Evolutionary conservation across 768 basidiomycete species (phyloP).

Genomic region (Pilatotrama ljubarskyi): DNA sequence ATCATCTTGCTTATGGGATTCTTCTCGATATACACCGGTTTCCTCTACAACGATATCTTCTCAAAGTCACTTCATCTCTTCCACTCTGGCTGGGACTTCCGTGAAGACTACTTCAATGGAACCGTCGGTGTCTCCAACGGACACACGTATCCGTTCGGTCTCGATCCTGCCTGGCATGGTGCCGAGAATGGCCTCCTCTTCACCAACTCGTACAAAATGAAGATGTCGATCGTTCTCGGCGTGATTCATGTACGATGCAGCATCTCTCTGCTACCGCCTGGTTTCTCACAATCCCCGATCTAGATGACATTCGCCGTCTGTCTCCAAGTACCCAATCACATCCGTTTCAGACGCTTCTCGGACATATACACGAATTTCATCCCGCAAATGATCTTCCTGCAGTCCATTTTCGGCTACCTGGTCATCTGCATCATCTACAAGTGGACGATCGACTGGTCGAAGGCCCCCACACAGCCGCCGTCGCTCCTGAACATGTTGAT

Average conservation of each 20-base stretch:
- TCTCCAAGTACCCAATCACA: slow-evolving; percentile 92
- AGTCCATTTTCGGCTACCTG: slow-evolving; percentile 97
- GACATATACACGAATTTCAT: slow-evolving; percentile 96
- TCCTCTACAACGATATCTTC: slow-evolving; percentile 99
- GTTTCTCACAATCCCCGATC: neutral
- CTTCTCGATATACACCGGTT: slow-evolving; percentile 94
- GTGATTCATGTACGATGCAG: slow-evolving; percentile 81
- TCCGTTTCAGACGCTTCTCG: slow-evolving; percentile 84
- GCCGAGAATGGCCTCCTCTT: slow-evolving; percentile 91
- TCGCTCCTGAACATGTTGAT: slow-evolving; percentile 96
- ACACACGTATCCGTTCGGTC: slow-evolving; percentile 84
- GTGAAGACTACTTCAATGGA: slow-evolving; percentile 44
- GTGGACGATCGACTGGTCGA: slow-evolving; percentile 92
- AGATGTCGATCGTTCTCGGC: slow-evolving; percentile 95
- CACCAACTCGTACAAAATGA: slow-evolving; percentile 99
- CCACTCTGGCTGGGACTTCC: slow-evolving; percentile 86
- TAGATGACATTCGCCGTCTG: slow-evolving; percentile 99
- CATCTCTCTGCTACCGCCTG: neutral
- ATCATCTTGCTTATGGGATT: slow-evolving; percentile 98
- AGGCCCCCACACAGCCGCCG: slow-evolving; percentile 68
- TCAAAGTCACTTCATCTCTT: slow-evolving; percentile 88
- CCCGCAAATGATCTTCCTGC: slow-evolving; percentile 96
- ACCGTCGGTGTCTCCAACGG: slow-evolving; percentile 62
- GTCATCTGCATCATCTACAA: slow-evolving; percentile 95
- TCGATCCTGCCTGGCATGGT: slow-evolving; percentile 95